A percentile compares a stretch with the other conserved stretches of the same genome.
These are phyloP conservation scores for Phytopythium aichiense DNA, from an alignment of 352 stramenopile species.

Conservation along the genomic window DNA sequence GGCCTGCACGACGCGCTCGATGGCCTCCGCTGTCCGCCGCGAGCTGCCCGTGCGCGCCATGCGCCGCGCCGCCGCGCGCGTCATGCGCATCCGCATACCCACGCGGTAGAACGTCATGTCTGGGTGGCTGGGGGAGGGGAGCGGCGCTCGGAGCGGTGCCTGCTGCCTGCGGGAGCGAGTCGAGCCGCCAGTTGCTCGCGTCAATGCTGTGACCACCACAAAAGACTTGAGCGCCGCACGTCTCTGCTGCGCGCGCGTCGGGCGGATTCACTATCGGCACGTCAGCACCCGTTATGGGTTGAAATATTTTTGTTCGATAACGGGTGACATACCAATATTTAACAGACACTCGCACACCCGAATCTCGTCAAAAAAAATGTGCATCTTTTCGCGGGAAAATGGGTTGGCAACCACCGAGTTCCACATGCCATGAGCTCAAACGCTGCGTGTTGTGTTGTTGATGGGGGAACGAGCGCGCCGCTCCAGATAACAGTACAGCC, in stretches of 20 bases:
- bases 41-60: constrained; percentile 55
- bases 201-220: constrained; percentile 2
- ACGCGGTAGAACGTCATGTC: constrained; percentile 72
- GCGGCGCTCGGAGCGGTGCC: background rate
- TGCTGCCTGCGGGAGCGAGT: background rate
- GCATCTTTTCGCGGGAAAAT: background rate
- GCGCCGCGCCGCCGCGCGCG: constrained; percentile 51
- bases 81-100: constrained; percentile 58
- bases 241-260: constrained; percentile 3
- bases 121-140: constrained; percentile 16
- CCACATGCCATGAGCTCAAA: background rate
- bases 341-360: background rate
- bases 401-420: background rate
- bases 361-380: background rate
- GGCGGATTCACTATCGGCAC: background rate
- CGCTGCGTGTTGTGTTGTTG: background rate
- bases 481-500: background rate
- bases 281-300: background rate
- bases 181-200: background rate
- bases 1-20: constrained; percentile 61
- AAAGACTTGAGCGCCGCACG: background rate
- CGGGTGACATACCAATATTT: background rate
- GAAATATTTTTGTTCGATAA: background rate
- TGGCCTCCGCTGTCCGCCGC: constrained; percentile 35
- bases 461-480: background rate